Evolutionary conservation across 179 eudicot species (phyloP), one percentile per base, ranked within the genome.

Genomic region (Actinidia arguta): DNA sequence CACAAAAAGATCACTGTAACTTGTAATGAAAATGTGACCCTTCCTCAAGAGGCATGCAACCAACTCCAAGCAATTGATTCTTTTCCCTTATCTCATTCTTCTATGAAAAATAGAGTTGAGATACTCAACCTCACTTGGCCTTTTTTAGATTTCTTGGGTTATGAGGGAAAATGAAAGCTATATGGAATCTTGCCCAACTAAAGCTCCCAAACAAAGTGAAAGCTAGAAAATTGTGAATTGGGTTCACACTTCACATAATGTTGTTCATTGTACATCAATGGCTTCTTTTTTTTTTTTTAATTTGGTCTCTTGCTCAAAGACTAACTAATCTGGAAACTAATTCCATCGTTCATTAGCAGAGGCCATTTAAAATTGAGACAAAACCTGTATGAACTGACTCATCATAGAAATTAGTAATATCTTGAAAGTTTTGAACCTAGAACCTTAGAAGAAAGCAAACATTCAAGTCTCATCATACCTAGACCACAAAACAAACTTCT

Each of bases 111-210:
- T 14, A 48, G 22, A 64, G 36, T 52, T 39, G 5, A 51, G 73
- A 78, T 47, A 64, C 47, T 62, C 25, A 64, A 63, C 11, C 14
- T 48, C 63, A 63, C 16, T n/a, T 20, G 56, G 24, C 8, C 9
- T 27, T 78, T 63, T 62, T 0, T 8, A n/a, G n/a, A n/a, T 44
- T 46, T 46, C 55, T 47, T 63, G 81, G 61, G 18, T 46, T 25
- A 44, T 27, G 58, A 46, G 51, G 12, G 25, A 25, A 48, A 11
- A 17, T 25, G 58, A 44, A 78, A 78, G 81, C 16, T 27, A 11
- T 64, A 27, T 78, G 81, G 72, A 48, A 63, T 78, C 73, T 48
- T 78, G 25, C 47, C 61, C 42, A 78, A 36, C 56, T 39, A 67
- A 56, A 75, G 48, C 47, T 75, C 31, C 46, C 78, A 52, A 25